Percentiles rank a stretch among this genome's conserved stretches.
phyloP scores from a whole-genome alignment of 306 rosid genomes.

The Pterocarpus santalinus region DNA sequence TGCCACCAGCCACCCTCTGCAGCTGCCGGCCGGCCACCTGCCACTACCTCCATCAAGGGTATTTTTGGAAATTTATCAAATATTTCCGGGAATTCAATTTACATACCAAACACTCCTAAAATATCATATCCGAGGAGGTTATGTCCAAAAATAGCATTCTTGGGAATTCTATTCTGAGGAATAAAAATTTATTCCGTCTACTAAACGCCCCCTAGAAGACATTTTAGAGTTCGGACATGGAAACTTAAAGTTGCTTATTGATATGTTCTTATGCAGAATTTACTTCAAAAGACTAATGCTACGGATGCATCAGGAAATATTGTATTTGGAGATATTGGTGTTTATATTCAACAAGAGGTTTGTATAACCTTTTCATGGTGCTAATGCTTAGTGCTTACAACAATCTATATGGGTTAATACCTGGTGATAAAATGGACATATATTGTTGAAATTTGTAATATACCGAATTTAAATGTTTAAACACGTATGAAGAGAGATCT shows the following conservation, averaged over 20 bases:
- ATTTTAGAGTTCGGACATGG: conserved; percentile 9
- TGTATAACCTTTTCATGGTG: conserved; percentile 45
- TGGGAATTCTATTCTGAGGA: too few species aligned
- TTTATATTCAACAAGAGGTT: conserved; percentile 95
- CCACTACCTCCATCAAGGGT: too few species aligned
- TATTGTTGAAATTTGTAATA: conserved; percentile 25
- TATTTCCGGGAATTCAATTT: too few species aligned
- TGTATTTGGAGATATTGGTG: conserved; percentile 90
- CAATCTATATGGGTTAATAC: conserved; percentile 12
- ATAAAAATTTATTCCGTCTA: too few species aligned
- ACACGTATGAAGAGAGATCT: conserved; percentile 9
- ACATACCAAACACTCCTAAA: too few species aligned
- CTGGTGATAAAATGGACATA: conserved; percentile 29
- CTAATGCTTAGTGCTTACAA: conserved; percentile 2
- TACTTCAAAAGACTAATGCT: conserved; percentile 87
- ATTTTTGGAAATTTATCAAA: too few species aligned
- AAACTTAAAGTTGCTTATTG: conserved; percentile 37
- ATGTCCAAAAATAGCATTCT: too few species aligned
- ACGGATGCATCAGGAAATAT: conserved; percentile 95
- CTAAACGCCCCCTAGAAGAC: not conserved
- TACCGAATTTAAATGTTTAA: not conserved
- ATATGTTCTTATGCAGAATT: conserved; percentile 68
- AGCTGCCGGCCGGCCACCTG: too few species aligned
- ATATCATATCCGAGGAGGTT: too few species aligned
- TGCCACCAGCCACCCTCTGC: too few species aligned